Conservation (phyloP, 345 rosid genomes). For the Theobroma cacao region DNA sequence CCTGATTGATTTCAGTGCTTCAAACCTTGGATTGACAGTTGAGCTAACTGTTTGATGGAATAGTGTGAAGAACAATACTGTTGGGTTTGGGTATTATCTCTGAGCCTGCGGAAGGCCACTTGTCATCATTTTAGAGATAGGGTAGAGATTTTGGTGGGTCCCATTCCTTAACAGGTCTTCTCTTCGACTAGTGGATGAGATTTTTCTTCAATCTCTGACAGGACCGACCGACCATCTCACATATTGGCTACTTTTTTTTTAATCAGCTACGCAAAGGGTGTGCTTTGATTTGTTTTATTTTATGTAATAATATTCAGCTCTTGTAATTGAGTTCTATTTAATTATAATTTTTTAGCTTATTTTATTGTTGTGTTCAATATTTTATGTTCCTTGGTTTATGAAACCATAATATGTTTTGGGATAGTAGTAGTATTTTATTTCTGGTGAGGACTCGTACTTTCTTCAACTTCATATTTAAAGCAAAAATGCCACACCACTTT, state of each 20-base stretch:
- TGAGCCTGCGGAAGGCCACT: background rate
- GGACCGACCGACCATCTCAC: background rate
- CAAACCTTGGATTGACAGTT: background rate
- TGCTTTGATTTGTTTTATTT: background rate
- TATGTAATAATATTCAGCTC: background rate
- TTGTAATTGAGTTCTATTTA: background rate
- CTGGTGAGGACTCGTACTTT: too few relatives aligned
- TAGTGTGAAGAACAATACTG: too few relatives aligned
- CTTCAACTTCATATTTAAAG: too few relatives aligned
- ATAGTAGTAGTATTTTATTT: too few relatives aligned
- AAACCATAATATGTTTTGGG: too few relatives aligned
- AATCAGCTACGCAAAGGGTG: background rate
- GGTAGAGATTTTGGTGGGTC: background rate
- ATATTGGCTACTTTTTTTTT: background rate
- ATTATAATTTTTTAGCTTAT: too few relatives aligned
- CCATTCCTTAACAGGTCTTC: background rate
- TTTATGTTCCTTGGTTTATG: background rate
- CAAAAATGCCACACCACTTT: too few relatives aligned
- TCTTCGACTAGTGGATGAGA: conserved; percentile 1
- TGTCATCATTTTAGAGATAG: background rate
- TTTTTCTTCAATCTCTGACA: background rate
- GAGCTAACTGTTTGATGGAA: background rate
- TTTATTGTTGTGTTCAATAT: background rate
- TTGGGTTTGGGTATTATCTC: too few relatives aligned
- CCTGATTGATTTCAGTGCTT: background rate